Percentiles rank a stretch among this genome's conserved stretches.
Conservation (phyloP, 2,329 filamentous ascomycete species). For the Escovopsis sp. region DNA sequence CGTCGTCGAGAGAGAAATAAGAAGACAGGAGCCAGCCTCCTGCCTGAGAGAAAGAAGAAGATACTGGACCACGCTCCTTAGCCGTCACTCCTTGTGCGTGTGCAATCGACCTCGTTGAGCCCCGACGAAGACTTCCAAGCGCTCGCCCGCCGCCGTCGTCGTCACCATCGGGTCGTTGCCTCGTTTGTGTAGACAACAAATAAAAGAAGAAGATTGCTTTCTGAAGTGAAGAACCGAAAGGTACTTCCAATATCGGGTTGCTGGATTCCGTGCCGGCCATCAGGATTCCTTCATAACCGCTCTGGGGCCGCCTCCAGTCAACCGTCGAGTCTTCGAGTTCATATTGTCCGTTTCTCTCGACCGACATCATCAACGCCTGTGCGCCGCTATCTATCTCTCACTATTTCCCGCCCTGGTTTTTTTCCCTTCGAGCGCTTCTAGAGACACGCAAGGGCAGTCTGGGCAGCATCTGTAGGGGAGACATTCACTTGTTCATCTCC, state of each 20-base stretch:
- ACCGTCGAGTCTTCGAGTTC: background rate
- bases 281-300: constrained; percentile 1
- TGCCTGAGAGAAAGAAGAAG: constrained; percentile 18
- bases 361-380: no score
- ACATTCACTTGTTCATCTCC: constrained; percentile 99
- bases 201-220: constrained; percentile 9
- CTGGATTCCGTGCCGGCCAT: constrained; percentile 3
- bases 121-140: constrained; percentile 19
- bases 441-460: constrained; percentile 6
- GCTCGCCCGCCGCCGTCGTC: constrained; percentile 11
- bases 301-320: background rate
- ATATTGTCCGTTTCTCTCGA: background rate
- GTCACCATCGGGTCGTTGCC: constrained; percentile 13
- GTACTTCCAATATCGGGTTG: constrained; percentile 7
- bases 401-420: background rate
- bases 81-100: constrained; percentile 15
- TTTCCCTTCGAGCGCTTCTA: no score
- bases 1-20: no score
- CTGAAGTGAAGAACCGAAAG: constrained; percentile 16
- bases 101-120: constrained; percentile 21
- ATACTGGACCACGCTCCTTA: constrained; percentile 27
- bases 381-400: constrained; percentile 4
- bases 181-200: constrained; percentile 22
- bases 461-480: constrained; percentile 52
- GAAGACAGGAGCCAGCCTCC: no score